phyloP scores from a whole-genome alignment of 129 eudicot genomes.

The Flaveria linearis region DNA sequence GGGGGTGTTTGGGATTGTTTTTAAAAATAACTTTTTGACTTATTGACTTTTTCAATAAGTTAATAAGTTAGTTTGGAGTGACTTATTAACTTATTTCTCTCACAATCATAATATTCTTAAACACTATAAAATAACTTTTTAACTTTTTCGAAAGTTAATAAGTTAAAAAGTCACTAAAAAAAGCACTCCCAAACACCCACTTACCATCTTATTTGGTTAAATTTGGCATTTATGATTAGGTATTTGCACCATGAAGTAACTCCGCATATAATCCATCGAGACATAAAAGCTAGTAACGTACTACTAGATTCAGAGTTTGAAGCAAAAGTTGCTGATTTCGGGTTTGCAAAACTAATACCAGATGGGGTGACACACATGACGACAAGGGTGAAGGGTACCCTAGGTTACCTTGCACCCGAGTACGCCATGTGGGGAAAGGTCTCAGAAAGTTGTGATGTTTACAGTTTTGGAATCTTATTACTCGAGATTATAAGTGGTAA shows the following conservation, averaged over 20 bases:
- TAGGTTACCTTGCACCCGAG: constrained; percentile 87
- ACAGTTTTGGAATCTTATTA: constrained; percentile 71
- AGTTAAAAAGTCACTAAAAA: too few relatives aligned
- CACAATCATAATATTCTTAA: too few relatives aligned
- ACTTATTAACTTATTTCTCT: too few relatives aligned
- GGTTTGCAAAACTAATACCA: constrained; percentile 76
- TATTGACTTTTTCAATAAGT: too few relatives aligned
- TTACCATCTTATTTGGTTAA: not conserved
- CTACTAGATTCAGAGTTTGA: constrained; percentile 64
- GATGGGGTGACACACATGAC: constrained; percentile 80
- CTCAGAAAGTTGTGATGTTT: constrained; percentile 80
- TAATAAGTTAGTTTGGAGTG: too few relatives aligned
- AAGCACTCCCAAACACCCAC: not conserved
- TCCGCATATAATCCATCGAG: constrained; percentile 87
- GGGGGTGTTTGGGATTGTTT: too few relatives aligned
- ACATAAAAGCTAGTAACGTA: constrained; percentile 82
- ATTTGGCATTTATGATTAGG: constrained; percentile 37
- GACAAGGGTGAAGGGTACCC: constrained; percentile 77
- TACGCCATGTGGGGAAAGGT: constrained; percentile 93
- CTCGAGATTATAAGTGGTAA: constrained; percentile 66
- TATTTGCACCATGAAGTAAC: constrained; percentile 78
- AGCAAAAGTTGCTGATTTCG: constrained; percentile 88
- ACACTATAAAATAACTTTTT: too few relatives aligned
- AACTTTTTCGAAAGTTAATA: too few relatives aligned
- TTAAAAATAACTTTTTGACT: too few relatives aligned